Conservation (phyloP, 805 yeast genomes). For the Candida silvatica region DNA sequence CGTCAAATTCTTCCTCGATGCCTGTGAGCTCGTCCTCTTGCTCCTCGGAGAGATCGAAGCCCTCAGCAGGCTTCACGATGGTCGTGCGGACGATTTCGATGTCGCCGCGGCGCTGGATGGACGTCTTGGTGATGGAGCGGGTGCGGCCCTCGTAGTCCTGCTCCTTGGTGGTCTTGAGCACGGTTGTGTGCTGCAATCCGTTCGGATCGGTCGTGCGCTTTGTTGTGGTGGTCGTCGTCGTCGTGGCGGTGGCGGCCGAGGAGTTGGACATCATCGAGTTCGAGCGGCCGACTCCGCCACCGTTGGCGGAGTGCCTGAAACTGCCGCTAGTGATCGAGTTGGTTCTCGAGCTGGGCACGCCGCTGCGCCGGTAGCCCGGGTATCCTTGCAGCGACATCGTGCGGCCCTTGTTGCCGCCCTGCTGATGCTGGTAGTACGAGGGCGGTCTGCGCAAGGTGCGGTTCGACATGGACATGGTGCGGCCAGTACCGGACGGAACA, state of each 20-base stretch:
- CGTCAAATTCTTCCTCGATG: slow-evolving; percentile 19
- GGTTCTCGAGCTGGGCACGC: slow-evolving; percentile 10
- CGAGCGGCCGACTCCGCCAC: slow-evolving; percentile 5
- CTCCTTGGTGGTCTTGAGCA: slow-evolving; percentile 42
- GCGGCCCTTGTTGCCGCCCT: slow-evolving; percentile 1
- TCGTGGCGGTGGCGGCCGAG: slow-evolving; percentile 19
- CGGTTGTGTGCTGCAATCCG: slow-evolving; percentile 16
- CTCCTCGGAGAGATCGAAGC: slow-evolving; percentile 3
- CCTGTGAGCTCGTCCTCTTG: slow-evolving; percentile 10
- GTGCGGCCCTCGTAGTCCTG: slow-evolving; percentile 45
- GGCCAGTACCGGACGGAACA: slow-evolving; percentile 2
- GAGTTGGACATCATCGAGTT: slow-evolving; percentile 18
- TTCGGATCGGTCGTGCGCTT: slow-evolving; percentile 12
- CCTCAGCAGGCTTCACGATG: slow-evolving; percentile 26
- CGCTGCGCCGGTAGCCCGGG: slow-evolving; percentile 1
- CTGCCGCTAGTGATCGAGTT: slow-evolving; percentile 15
- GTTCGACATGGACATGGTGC: slow-evolving; percentile 26
- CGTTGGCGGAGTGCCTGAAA: slow-evolving; percentile 3
- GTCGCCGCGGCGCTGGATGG: slow-evolving; percentile 40
- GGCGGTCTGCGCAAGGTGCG: slow-evolving; percentile 16
- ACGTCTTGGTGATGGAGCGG: slow-evolving; percentile 44
- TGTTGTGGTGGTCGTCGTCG: slow-evolving; percentile 22
- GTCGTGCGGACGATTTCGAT: slow-evolving; percentile 41
- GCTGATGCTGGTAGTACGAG: slow-evolving; percentile 7
- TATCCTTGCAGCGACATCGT: slow-evolving; percentile 4